These are phyloP conservation scores for Mucor irregularis DNA, from an alignment of 371 early-diverging fungal species.

Conservation along the genomic window DNA sequence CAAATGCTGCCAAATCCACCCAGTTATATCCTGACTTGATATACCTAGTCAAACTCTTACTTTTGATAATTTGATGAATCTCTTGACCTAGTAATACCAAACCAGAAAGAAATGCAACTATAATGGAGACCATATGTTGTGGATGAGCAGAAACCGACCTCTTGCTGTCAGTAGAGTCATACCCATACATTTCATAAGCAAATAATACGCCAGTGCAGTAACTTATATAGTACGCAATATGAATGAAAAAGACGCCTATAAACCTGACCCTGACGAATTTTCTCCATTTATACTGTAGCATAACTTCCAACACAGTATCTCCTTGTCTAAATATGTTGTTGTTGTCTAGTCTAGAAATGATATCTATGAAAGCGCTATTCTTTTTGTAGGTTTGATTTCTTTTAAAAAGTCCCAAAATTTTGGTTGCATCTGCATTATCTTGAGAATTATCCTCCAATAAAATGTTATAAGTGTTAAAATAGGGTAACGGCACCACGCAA, in stretches of 20 bases:
- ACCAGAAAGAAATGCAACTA: background rate
- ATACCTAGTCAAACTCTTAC: background rate
- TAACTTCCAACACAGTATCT: background rate
- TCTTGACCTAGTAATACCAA: background rate
- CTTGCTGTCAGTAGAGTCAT: background rate
- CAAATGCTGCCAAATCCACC: constrained; percentile 2
- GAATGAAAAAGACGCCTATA: background rate
- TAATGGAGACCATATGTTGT: background rate
- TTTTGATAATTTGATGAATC: background rate
- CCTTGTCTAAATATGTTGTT: constrained; percentile 7
- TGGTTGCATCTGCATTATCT: background rate
- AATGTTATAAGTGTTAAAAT: too few species aligned
- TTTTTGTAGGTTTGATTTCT: background rate
- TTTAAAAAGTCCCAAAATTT: too few species aligned
- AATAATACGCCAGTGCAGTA: constrained; percentile 5
- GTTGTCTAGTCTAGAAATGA: background rate
- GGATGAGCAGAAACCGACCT: background rate
- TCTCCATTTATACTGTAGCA: constrained; percentile 10
- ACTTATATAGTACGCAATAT: background rate
- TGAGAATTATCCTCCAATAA: background rate
- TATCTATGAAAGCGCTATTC: background rate
- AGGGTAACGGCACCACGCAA: too few species aligned
- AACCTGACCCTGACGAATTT: background rate
- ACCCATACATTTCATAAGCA: background rate
- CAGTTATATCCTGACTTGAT: background rate